Base-by-base conservation (phyloP, 805 yeast species). In the Barnettozyma vustinii region DNA sequence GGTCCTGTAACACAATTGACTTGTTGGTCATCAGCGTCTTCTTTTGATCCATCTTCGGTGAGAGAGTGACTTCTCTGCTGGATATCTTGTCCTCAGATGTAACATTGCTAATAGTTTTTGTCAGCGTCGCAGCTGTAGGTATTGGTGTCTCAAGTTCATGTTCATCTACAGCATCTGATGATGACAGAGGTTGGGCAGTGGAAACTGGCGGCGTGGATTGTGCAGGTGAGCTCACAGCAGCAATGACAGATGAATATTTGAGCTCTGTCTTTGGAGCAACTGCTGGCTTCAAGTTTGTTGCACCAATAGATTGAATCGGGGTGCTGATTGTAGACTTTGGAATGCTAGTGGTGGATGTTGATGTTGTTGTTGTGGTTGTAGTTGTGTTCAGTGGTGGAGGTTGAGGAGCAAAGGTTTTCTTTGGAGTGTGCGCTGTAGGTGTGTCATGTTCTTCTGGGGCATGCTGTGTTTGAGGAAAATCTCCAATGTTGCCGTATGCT, bases 221-320 rank as follows among this genome's bases (percentile, higher is more conserved):
- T 35, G 49, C 45, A 19, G 42, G 21, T n/a, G 58, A 52, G 32
- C 48, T 27, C 12, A 44, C 59, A 20, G 59, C 62, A 37, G 58
- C 53, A 2, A 54, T 60, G 8, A 80, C 79, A 1, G 80, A 68
- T 0, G 83, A 71, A 71, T 82, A 80, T 58, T 79, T 79, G 46
- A 80, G 63, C 43, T 76, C 80, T 9, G 75, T 70, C 9, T 81
- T 79, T 12, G 83, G 84, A 6, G 77, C 68, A 3, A 77, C 66
- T 1, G 84, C 81, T 1, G 84, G 84, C 57, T 76, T 78, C 53
- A 77, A 50, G 40, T 57, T 62, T 1, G 57, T 19, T 23, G 56
- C 57, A 32, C 54, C 47, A 21, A 58, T 40, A 3, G 58, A 43
- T 27, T 56, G 36, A 2, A 48, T 36, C 5, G 52, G 40, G 18